Percentiles rank a stretch among this genome's conserved stretches.
Conservation (phyloP, 257 asterid species). For the Galeopsis tetrahit region DNA sequence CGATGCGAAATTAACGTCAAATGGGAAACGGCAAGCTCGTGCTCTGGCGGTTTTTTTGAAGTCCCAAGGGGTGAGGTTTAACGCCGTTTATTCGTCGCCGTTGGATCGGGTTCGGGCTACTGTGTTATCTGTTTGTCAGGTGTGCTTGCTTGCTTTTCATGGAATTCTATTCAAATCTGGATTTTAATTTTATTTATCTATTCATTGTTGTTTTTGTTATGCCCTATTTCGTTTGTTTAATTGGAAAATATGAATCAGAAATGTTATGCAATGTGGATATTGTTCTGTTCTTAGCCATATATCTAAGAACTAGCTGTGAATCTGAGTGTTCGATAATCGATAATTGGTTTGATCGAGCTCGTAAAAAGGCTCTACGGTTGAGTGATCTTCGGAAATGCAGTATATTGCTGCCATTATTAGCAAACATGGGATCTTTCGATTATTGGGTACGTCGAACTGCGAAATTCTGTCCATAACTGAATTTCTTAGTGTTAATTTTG, state of each 20-base stretch:
- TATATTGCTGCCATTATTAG: not conserved
- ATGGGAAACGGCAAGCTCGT: conserved; percentile 94
- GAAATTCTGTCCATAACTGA: not conserved
- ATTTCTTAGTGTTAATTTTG: not conserved
- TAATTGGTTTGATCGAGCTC: not conserved
- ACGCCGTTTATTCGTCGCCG: conserved; percentile 75
- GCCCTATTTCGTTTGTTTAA: not conserved
- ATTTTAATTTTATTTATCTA: not conserved
- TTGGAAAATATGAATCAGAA: not conserved
- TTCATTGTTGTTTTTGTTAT: not conserved
- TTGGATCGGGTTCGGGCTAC: conserved; percentile 93
- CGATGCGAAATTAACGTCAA: conserved; percentile 87
- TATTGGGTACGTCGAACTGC: not conserved
- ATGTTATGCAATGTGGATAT: conserved; percentile 1
- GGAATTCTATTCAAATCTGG: not conserved
- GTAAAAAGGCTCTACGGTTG: not conserved
- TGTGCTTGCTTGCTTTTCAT: conserved; percentile 36
- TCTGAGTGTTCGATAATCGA: not conserved
- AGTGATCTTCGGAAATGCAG: conserved; percentile 3
- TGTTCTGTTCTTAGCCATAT: not conserved
- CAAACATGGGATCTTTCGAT: not conserved
- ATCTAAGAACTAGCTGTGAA: not conserved
- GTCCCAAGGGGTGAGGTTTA: conserved; percentile 79
- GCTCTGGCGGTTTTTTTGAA: conserved; percentile 87
- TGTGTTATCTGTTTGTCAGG: conserved; percentile 84